Evolutionary conservation across 2,329 filamentous ascomycete species (phyloP).

Genomic region (Phaeomoniella chlamydospora): DNA sequence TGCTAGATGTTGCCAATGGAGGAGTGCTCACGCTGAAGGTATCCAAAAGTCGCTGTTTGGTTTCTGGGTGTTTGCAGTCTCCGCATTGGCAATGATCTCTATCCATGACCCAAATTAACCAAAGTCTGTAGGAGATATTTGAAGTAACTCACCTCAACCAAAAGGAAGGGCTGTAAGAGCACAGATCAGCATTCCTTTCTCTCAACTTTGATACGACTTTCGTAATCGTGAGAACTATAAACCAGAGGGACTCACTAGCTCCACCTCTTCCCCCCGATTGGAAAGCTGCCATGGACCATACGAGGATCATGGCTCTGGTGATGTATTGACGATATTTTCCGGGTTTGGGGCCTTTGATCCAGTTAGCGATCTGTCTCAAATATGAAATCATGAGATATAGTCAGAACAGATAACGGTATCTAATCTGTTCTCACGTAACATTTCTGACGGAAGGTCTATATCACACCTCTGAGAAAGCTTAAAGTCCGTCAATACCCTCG

Average conservation of each 20-base stretch:
- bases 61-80: constrained; percentile 53
- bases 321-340: background rate
- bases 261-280: background rate
- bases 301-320: no score
- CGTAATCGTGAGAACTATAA: background rate
- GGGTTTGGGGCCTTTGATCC: background rate
- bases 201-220: background rate
- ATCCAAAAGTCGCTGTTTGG: constrained; percentile 53
- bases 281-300: background rate
- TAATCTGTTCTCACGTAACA: no score
- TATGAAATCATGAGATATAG: no score
- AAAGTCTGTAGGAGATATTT: background rate
- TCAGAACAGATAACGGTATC: no score
- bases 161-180: background rate
- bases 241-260: background rate
- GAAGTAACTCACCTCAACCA: background rate
- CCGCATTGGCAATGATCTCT: constrained; percentile 59
- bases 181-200: background rate
- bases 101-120: background rate
- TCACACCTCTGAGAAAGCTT: no score
- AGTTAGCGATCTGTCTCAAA: no score
- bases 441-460: no score
- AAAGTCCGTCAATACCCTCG: no score
- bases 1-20: constrained; percentile 2
- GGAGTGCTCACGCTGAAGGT: constrained; percentile 43